Percentiles rank a stretch among this genome's conserved stretches.
Conservation (phyloP, 2,329 filamentous ascomycete species). For the Aspergillus caelatus region DNA sequence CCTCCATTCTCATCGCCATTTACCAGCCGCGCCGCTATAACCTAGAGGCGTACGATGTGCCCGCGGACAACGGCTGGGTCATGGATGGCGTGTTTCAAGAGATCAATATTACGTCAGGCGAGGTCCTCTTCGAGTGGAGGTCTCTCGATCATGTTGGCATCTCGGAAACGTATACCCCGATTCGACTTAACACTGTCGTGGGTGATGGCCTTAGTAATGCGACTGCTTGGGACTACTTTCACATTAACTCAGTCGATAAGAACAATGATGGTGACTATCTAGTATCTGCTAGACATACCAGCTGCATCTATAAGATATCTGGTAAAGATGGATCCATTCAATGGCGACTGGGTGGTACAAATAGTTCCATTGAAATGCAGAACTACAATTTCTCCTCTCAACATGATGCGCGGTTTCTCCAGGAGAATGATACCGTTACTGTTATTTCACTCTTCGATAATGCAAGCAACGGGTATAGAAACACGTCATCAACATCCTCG, state of each 20-base stretch:
- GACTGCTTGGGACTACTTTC: constrained; percentile 50
- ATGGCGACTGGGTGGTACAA: constrained; percentile 42
- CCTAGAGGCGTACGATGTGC: constrained; percentile 46
- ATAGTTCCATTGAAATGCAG: constrained; percentile 39
- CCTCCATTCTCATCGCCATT: constrained; percentile 42
- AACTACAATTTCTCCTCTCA: constrained; percentile 47
- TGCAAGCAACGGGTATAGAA: constrained; percentile 45
- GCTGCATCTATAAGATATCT: constrained; percentile 45
- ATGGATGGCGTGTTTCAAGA: constrained; percentile 58
- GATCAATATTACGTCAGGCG: constrained; percentile 52
- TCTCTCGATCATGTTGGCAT: constrained; percentile 54
- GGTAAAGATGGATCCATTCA: constrained; percentile 42
- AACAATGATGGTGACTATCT: constrained; percentile 44
- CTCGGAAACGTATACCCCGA: constrained; percentile 49
- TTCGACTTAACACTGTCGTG: constrained; percentile 46
- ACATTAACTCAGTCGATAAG: constrained; percentile 48
- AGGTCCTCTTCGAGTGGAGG: constrained; percentile 54
- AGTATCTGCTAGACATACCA: constrained; percentile 45
- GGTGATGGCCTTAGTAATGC: constrained; percentile 50
- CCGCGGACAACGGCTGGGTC: constrained; percentile 52
- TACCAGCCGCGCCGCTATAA: constrained; percentile 50
- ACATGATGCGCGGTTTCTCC: constrained; percentile 45
- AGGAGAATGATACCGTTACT: constrained; percentile 41
- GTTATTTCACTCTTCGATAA: constrained; percentile 46
- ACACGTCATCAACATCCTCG: constrained; percentile 40